phyloP scores from a whole-genome alignment of 495 filamentous ascomycete genomes.

The Penicillium angulare region DNA sequence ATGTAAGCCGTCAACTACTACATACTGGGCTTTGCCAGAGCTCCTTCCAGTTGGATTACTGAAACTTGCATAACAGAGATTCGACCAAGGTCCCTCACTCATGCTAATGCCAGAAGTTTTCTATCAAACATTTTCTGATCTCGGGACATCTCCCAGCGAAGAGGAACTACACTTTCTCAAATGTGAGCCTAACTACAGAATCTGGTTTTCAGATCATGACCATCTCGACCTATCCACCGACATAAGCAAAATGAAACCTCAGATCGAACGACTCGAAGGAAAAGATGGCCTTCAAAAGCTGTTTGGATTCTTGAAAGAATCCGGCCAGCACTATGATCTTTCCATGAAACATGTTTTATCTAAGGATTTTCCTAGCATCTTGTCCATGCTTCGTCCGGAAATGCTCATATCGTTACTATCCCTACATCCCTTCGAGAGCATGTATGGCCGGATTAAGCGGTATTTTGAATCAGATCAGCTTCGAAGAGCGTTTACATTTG shows the following conservation, averaged over 20 bases:
- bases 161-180: conserved; percentile 61
- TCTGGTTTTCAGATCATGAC: conserved; percentile 65
- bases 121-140: conserved; percentile 59
- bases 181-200: conserved; percentile 69
- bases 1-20: neutral
- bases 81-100: conserved; percentile 71
- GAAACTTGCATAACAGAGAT: conserved; percentile 49
- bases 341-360: conserved; percentile 58
- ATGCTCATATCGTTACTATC: conserved; percentile 52
- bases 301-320: conserved; percentile 58
- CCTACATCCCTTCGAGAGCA: conserved; percentile 64
- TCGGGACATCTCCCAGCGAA: conserved; percentile 56
- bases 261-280: conserved; percentile 66
- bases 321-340: conserved; percentile 63
- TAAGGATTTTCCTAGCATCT: conserved; percentile 57
- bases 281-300: conserved; percentile 62
- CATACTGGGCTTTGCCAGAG: too few relatives aligned
- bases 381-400: conserved; percentile 48
- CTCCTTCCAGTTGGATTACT: too few relatives aligned
- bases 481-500: conserved; percentile 67
- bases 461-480: conserved; percentile 68
- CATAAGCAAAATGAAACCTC: conserved; percentile 59
- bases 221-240: conserved; percentile 59
- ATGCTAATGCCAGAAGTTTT: conserved; percentile 67
- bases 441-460: conserved; percentile 54